phyloP scores from a whole-genome alignment of 2,329 filamentous ascomycete genomes.

The Scorias spongiosa region DNA sequence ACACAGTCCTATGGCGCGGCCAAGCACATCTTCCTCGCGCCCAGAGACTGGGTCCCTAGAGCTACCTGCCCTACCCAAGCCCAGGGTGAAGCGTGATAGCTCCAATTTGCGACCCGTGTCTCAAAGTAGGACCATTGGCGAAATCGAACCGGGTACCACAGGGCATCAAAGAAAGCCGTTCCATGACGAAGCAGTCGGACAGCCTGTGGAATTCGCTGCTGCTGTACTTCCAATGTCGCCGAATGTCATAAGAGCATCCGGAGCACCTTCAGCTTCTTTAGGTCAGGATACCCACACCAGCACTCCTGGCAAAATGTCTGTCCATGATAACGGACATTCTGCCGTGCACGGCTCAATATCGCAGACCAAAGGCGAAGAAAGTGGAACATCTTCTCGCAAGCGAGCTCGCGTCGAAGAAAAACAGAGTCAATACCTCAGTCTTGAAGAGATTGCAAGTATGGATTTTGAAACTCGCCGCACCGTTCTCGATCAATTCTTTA shows the following conservation, averaged over 20 bases:
- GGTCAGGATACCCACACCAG: no score
- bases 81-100: not conserved
- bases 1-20: not conserved
- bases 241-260: no score
- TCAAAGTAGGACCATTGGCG: not conserved
- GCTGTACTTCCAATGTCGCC: not conserved
- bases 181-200: not conserved
- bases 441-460: constrained; percentile 14
- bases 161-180: not conserved
- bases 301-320: no score
- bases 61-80: not conserved
- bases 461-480: not conserved
- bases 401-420: no score
- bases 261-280: no score
- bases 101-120: not conserved
- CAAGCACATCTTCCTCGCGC: not conserved
- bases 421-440: constrained; percentile 5
- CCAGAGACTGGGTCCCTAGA: not conserved
- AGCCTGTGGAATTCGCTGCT: not conserved
- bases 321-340: no score
- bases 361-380: no score
- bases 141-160: not conserved
- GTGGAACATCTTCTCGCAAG: no score
- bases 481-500: constrained; percentile 35
- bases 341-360: no score